Evolutionary conservation across 2,329 filamentous ascomycete genomes (phyloP).

Genomic region (Monosporascus sp.): DNA sequence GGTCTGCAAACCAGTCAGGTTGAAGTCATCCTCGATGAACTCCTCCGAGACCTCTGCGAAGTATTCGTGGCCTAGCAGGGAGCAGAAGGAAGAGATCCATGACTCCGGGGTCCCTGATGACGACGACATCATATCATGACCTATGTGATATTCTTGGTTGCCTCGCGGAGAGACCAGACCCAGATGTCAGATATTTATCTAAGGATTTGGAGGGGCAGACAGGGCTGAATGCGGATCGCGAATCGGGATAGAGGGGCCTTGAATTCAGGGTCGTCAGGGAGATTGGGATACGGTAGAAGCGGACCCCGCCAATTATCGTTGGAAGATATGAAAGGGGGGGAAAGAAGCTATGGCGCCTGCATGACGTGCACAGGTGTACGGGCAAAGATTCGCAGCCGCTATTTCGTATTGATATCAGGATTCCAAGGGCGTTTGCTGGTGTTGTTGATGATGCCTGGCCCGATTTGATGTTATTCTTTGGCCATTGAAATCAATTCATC

Average conservation of each 20-base stretch:
- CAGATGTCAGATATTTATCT: not conserved
- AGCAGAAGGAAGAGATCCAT: slow-evolving; percentile 98
- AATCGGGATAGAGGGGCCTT: not conserved
- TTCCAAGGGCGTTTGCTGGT: not conserved
- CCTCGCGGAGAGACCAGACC: not conserved
- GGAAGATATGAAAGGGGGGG: not conserved
- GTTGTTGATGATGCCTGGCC: not conserved
- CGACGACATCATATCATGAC: slow-evolving; percentile 46
- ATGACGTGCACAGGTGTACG: slow-evolving; percentile 16
- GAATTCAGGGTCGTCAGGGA: too few species aligned
- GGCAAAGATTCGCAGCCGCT: not conserved
- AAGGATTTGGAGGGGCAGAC: slow-evolving; percentile 1
- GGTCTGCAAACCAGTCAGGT: slow-evolving; percentile 88
- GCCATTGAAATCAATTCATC: not conserved
- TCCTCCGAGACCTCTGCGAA: slow-evolving; percentile 98
- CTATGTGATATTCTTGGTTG: not conserved
- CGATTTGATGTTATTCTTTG: not conserved
- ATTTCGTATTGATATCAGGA: not conserved
- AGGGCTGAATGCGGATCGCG: not conserved
- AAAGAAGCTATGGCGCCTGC: slow-evolving; percentile 19
- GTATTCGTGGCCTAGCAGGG: slow-evolving; percentile 92
- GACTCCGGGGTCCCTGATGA: slow-evolving; percentile 69
- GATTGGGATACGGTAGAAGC: not conserved
- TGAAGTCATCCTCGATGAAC: slow-evolving; percentile 99
- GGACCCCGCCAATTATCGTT: not conserved